Evolutionary conservation across 1,284 basidiomycete species (phyloP).

Genomic region (Ustilago nuda): DNA sequence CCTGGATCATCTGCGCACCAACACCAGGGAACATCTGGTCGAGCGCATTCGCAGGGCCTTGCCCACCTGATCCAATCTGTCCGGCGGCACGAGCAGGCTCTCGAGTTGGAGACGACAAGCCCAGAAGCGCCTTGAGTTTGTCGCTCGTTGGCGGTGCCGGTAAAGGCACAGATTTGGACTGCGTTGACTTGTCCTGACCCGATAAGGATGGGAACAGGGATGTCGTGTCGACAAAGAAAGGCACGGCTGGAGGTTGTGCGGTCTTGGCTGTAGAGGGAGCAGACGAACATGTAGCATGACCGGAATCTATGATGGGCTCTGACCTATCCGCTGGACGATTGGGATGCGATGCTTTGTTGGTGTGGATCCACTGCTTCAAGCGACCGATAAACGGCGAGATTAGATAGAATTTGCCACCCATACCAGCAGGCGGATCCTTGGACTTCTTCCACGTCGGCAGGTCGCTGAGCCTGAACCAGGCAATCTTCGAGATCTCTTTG

Average conservation of each 20-base stretch:
- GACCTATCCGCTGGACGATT: conserved; percentile 24
- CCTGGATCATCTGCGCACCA: conserved; percentile 50
- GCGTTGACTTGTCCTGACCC: conserved; percentile 17
- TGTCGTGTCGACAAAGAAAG: conserved; percentile 40
- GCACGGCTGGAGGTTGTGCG: conserved; percentile 19
- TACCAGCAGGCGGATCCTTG: conserved; percentile 72
- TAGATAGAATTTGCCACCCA: conserved; percentile 86
- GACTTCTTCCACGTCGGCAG: conserved; percentile 93
- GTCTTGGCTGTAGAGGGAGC: conserved; percentile 19
- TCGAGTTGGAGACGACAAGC: conserved; percentile 36
- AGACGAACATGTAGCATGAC: conserved; percentile 14
- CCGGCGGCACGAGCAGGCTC: conserved; percentile 24
- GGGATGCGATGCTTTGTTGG: conserved; percentile 59
- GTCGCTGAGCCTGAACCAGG: conserved; percentile 92
- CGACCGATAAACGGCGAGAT: conserved; percentile 88
- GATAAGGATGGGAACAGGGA: conserved; percentile 45
- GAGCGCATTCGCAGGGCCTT: conserved; percentile 12
- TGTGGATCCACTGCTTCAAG: conserved; percentile 65
- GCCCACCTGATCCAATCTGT: conserved; percentile 1
- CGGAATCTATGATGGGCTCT: conserved; percentile 20
- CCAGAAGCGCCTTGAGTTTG: conserved; percentile 56
- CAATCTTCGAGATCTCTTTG: conserved; percentile 99
- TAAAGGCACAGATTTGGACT: conserved; percentile 32
- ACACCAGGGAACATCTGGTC: conserved; percentile 42
- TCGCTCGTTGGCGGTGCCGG: conserved; percentile 53